Conservation (phyloP, 2,329 filamentous ascomycete genomes). For the Monosporascus sp. region DNA sequence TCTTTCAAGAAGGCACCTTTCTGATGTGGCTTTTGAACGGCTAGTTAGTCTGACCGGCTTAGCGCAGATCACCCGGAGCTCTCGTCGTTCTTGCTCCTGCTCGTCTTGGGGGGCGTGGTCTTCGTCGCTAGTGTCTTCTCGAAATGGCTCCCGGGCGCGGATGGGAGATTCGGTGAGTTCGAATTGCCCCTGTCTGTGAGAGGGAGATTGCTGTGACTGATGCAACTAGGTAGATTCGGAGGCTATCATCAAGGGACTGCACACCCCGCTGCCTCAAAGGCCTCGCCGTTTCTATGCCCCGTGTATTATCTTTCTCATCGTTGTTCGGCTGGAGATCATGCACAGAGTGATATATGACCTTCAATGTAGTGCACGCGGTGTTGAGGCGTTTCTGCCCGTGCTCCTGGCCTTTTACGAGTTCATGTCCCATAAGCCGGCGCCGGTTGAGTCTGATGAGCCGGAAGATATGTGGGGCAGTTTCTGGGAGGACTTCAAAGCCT, state of each 20-base stretch:
- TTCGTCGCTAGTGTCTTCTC: constrained; percentile 37
- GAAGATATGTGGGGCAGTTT: constrained; percentile 38
- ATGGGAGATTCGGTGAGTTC: constrained; percentile 38
- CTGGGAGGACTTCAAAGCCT: constrained; percentile 42
- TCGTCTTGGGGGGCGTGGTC: constrained; percentile 38
- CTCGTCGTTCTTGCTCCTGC: constrained; percentile 40
- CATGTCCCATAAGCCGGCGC: constrained; percentile 28
- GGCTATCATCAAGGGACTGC: constrained; percentile 28
- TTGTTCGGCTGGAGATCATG: constrained; percentile 43
- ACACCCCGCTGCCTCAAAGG: constrained; percentile 35
- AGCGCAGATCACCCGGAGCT: constrained; percentile 41
- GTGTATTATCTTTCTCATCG: constrained; percentile 36
- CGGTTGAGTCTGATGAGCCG: constrained; percentile 38
- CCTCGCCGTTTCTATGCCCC: constrained; percentile 42
- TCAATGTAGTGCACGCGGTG: constrained; percentile 44
- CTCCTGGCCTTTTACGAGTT: constrained; percentile 40
- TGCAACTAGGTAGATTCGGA: constrained; percentile 16
- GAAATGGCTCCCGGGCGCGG: constrained; percentile 40
- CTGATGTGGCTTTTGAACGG: neutral
- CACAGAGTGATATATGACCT: constrained; percentile 39
- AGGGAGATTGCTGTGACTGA: neutral
- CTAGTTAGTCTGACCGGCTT: constrained; percentile 6
- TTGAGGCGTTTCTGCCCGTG: constrained; percentile 45
- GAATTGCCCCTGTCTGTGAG: neutral
- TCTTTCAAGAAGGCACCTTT: neutral